Conservation (phyloP, 2,329 filamentous ascomycete genomes). For the Phialophora chinensis region DNA sequence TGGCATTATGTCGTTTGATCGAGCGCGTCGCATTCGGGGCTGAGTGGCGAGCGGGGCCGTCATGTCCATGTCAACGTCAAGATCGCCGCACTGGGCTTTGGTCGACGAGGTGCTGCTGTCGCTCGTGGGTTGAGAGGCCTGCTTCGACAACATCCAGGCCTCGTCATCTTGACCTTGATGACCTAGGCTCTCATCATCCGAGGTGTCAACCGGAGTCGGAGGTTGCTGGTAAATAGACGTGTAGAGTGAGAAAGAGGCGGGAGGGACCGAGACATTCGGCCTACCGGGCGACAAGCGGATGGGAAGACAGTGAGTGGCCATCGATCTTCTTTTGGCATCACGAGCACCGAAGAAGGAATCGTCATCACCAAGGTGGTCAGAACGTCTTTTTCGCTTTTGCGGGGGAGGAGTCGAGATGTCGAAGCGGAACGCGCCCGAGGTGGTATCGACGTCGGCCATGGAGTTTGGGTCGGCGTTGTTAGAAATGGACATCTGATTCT, state of each 20-base stretch:
- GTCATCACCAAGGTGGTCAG: slow-evolving; percentile 20
- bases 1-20: slow-evolving; percentile 39
- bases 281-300: slow-evolving; percentile 34
- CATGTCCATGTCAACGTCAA: slow-evolving; percentile 29
- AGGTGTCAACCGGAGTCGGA: slow-evolving; percentile 39
- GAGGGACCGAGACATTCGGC: slow-evolving; percentile 28
- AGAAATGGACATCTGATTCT: slow-evolving; percentile 19
- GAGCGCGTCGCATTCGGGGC: slow-evolving; percentile 32
- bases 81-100: slow-evolving; percentile 17
- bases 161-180: slow-evolving; percentile 18
- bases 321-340: slow-evolving; percentile 28
- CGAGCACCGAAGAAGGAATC: slow-evolving; percentile 17
- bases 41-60: slow-evolving; percentile 11
- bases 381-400: slow-evolving; percentile 30
- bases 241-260: slow-evolving; percentile 29
- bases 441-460: slow-evolving; percentile 32
- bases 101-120: slow-evolving; percentile 28
- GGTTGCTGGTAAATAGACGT: slow-evolving; percentile 36
- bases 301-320: slow-evolving; percentile 29
- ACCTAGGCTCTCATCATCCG: slow-evolving; percentile 34
- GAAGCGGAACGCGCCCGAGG: slow-evolving; percentile 21
- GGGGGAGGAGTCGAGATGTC: slow-evolving; percentile 19
- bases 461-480: slow-evolving; percentile 15
- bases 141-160: slow-evolving; percentile 15
- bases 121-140: slow-evolving; percentile 16